These are phyloP conservation scores for Malassezia furfur DNA, from an alignment of 1,284 basidiomycete species.

Conservation along the genomic window DNA sequence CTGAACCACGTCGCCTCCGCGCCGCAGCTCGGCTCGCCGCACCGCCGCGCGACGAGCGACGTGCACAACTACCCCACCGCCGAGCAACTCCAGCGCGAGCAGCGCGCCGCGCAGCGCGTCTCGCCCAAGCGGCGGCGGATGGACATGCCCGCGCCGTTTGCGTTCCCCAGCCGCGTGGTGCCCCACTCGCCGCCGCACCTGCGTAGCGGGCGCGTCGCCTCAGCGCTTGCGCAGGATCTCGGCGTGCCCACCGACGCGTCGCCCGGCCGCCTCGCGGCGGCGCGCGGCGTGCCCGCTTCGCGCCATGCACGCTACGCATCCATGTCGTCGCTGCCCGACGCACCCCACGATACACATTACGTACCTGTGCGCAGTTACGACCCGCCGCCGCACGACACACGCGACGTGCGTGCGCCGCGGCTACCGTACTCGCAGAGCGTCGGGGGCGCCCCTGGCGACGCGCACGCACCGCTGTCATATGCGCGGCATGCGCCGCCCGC, in stretches of 20 bases:
- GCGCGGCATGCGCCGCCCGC: too few relatives aligned
- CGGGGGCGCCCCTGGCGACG: too few relatives aligned
- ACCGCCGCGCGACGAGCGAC: too few relatives aligned
- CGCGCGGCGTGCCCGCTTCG: background rate
- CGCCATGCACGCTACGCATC: background rate
- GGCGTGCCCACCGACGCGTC: background rate
- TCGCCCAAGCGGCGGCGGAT: constrained; percentile 8
- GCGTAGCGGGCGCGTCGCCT: background rate
- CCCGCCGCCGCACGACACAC: background rate
- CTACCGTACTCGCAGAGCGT: too few relatives aligned
- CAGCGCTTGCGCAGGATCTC: constrained; percentile 1
- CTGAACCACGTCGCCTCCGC: background rate
- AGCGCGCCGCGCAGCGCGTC: too few relatives aligned
- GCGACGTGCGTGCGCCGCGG: background rate
- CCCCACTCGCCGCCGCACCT: background rate
- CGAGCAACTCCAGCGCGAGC: too few relatives aligned
- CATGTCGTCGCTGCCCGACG: background rate
- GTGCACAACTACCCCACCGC: too few relatives aligned
- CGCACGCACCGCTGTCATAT: too few relatives aligned
- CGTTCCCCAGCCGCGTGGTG: background rate
- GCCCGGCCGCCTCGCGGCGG: background rate
- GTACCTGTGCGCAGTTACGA: constrained; percentile 13
- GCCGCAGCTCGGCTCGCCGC: constrained; percentile 1
- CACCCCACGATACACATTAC: background rate
- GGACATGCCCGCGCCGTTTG: background rate